These are phyloP conservation scores for Ophiosphaerella herpotricha DNA, from an alignment of 2,329 filamentous ascomycete species.

Conservation along the genomic window DNA sequence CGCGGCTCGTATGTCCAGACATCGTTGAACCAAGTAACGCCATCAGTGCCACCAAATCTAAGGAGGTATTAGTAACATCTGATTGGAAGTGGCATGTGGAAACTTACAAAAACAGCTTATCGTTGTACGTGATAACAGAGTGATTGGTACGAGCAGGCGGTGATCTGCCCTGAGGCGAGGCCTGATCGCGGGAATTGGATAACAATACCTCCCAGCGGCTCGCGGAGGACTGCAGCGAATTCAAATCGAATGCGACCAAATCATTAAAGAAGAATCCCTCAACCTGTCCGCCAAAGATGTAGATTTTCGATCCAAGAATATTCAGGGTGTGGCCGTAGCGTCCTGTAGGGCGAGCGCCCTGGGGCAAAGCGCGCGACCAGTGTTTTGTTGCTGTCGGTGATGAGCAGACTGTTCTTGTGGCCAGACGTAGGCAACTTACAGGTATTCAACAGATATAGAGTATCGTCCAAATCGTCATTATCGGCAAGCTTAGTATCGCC, in stretches of 20 bases:
- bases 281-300: conserved; percentile 95
- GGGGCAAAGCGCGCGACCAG: conserved; percentile 92
- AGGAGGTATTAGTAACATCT: conserved; percentile 11
- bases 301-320: conserved; percentile 95
- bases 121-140: conserved; percentile 86
- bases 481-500: conserved; percentile 98
- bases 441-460: conserved; percentile 93
- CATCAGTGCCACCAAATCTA: conserved; percentile 97
- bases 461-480: conserved; percentile 88
- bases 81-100: background rate
- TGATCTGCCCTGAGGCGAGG: conserved; percentile 33
- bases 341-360: conserved; percentile 82
- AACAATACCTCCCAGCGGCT: conserved; percentile 97
- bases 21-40: conserved; percentile 97
- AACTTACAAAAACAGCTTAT: conserved; percentile 88
- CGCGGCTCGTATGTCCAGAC: conserved; percentile 94
- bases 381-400: conserved; percentile 79
- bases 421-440: conserved; percentile 64
- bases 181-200: conserved; percentile 67
- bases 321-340: conserved; percentile 96
- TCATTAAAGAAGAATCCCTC: conserved; percentile 99
- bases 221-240: conserved; percentile 85
- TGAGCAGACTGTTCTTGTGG: conserved; percentile 26
- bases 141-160: conserved; percentile 95
- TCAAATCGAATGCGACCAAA: conserved; percentile 90